Evolutionary conservation across 73 alveolate species (phyloP).

Genomic region (Paramecium bursaria): DNA sequence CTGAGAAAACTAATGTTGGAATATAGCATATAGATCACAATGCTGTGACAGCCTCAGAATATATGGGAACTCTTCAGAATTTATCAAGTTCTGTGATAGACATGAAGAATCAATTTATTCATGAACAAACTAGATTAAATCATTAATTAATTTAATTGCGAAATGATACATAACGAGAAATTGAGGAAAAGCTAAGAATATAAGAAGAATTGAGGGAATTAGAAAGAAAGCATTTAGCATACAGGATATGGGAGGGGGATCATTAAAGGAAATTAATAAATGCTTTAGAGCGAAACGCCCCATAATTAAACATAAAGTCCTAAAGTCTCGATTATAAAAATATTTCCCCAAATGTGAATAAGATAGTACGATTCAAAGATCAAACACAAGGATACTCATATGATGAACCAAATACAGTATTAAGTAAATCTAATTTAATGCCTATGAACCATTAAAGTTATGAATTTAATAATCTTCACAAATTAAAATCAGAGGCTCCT

Average conservation of each 20-base stretch:
- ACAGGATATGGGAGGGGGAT: constrained; percentile 55
- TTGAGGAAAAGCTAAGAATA: constrained; percentile 22
- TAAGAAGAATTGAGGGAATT: constrained; percentile 37
- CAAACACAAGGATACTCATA: constrained; percentile 50
- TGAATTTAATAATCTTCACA: constrained; percentile 14
- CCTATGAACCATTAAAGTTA: constrained; percentile 21
- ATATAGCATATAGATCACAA: constrained; percentile 48
- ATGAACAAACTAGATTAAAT: constrained; percentile 16
- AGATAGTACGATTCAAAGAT: constrained; percentile 45
- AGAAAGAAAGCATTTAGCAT: constrained; percentile 30
- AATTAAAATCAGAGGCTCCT: constrained; percentile 23
- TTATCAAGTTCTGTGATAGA: constrained; percentile 42
- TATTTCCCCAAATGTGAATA: constrained; percentile 20
- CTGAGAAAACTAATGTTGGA: neutral
- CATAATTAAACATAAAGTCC: neutral
- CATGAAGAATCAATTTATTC: constrained; percentile 53
- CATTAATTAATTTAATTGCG: constrained; percentile 24
- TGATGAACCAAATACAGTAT: constrained; percentile 38
- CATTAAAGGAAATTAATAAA: constrained; percentile 35
- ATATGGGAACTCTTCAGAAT: constrained; percentile 12
- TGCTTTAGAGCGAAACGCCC: constrained; percentile 53
- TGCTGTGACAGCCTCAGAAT: constrained; percentile 60
- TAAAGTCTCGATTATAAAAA: constrained; percentile 5
- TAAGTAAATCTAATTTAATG: constrained; percentile 37
- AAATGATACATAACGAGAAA: constrained; percentile 37